Evolutionary conservation across 495 filamentous ascomycete genomes (phyloP), one percentile per base, ranked within the genome.

Genomic region (Penicillium crystallinum): DNA sequence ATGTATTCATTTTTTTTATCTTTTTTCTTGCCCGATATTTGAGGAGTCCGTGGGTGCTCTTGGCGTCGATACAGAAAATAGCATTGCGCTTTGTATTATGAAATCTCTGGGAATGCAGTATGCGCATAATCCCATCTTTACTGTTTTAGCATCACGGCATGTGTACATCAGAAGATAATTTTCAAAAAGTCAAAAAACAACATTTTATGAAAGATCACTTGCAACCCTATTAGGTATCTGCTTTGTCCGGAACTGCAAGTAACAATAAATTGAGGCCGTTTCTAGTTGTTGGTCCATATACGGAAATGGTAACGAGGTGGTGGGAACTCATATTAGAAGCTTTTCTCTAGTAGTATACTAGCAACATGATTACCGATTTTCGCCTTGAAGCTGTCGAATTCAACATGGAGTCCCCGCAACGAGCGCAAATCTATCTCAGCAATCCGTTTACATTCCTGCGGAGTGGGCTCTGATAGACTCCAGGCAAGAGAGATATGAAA

Each of bases 401-500:
- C 38, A 10, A 75, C 57, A 3, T 22, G 38, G 5, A 73, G 47
- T 2, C 36, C 56, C n/a, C 23, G 25, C 23, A 72, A 41, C 6
- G 25, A 11, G 5, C 36, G 52, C 14, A 71, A 31, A 43, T 70
- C 61, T 29, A 70, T 74, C 3, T 70, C 70, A 36, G 56, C 54
- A 19, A 79, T 68, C 33, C 52, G 43, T 25, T 64, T 46, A 12
- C 39, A 49, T 4, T 68, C 63, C 4, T 57, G 52, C 1, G 27
- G 0, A 10, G 58, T 59, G 1, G 71, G 73, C 29, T 56, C 68
- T 0, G 46, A 46, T 57, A 89, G 71, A 36, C 74, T 80, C 90
- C 90, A 96, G 0, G 86, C 90, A 36, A 96, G 75, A 27, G 87
- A 90, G 38, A 95, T 72, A 68, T 96, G 90, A 56, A 95, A 95